Evolutionary conservation across 495 filamentous ascomycete genomes (phyloP), one percentile per base, ranked within the genome.

Genomic region (Daldinia decipiens): DNA sequence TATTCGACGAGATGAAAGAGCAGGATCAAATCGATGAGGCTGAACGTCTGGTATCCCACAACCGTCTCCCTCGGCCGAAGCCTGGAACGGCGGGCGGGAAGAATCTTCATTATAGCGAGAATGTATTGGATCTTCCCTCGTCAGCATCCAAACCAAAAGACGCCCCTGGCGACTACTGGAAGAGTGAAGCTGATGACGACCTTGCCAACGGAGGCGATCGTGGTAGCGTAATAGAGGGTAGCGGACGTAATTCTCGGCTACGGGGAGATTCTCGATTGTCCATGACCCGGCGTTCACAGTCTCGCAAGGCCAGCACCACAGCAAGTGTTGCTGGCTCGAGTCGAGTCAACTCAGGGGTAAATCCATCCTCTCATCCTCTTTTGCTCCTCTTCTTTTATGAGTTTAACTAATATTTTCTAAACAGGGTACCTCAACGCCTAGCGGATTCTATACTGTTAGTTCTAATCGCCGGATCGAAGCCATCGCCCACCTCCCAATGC

Each of bases 21-120:
- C 92, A 95, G 50, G 95, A 98, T 69, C 90, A 86, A 11, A 90
- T 95, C 17, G 92, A 94, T 7, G 95, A 97, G 55, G 91, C 93
- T 64, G 93, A 91, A 54, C 90, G 95, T 19, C 82, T 99, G 53
- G 94, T 98, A 45, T 91, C 91, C 55, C 92, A 95, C 81, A 99
- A 99, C 74, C 87, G 92, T 21, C 77, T 90, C 7, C 87, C 86
- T 43, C 81, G 84, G 19, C 81, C 90, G 3, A 92, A 92, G 70
- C 89, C 91, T 6, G 91, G 92, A 5, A 95, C 92, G 1, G 88
- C 88, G 31, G 91, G 90, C 1, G 93, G 93, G 13, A 97, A 96
- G 84, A 98, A 98, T 72, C 81, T 97, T 26, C 93, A 96, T 77
- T 89, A 94, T 74, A 91, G 91, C 0, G 95, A 98, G 76, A 98